Conservation (phyloP, 2,329 filamentous ascomycete genomes). For the Neopestalotiopsis rosae region DNA sequence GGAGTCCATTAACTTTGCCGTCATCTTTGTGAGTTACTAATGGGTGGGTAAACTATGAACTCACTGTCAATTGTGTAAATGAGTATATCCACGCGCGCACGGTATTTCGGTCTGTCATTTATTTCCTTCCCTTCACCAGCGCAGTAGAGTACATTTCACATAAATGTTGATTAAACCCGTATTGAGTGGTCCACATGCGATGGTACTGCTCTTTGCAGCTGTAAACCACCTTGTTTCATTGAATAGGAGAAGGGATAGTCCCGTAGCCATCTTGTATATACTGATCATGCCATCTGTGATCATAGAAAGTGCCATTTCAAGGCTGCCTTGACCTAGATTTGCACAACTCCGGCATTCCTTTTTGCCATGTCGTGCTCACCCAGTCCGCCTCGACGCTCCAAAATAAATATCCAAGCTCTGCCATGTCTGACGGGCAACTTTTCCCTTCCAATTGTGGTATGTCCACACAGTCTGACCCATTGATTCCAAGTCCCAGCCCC, state of each 20-base stretch:
- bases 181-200: background rate
- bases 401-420: background rate
- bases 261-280: constrained; percentile 12
- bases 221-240: constrained; percentile 2
- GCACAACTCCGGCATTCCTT: background rate
- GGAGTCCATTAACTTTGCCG: background rate
- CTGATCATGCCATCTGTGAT: constrained; percentile 1
- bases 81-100: no score
- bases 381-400: background rate
- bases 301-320: constrained; percentile 9
- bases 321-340: background rate
- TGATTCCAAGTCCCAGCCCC: constrained; percentile 26
- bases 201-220: background rate
- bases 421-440: background rate
- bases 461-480: background rate
- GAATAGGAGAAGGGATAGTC: background rate
- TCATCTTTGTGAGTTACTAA: no score
- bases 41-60: no score
- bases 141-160: background rate
- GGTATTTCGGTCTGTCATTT: no score
- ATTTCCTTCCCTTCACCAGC: no score
- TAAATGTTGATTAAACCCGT: background rate
- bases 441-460: background rate
- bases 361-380: background rate
- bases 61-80: no score